phyloP scores from a whole-genome alignment of 2,329 filamentous ascomycete genomes.

The Penicillium corylophilum region DNA sequence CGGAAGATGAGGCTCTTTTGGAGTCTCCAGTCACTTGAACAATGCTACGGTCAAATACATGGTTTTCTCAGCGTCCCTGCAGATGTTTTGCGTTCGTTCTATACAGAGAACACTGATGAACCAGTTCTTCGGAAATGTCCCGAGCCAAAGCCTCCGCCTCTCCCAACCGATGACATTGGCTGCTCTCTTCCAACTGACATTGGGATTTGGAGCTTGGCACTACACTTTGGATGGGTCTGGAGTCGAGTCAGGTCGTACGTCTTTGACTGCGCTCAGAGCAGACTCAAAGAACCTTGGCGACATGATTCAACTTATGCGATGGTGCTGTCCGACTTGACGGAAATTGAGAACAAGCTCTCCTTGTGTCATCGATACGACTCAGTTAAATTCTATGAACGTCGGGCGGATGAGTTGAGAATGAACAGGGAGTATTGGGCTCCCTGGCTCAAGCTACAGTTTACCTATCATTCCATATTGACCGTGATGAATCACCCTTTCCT shows the following conservation, averaged over 20 bases:
- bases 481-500: constrained; percentile 56
- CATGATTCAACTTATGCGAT: constrained; percentile 54
- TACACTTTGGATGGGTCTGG: constrained; percentile 55
- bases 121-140: constrained; percentile 23
- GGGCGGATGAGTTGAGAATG: constrained; percentile 46
- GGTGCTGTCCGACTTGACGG: constrained; percentile 53
- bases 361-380: constrained; percentile 55
- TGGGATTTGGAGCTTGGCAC: constrained; percentile 53
- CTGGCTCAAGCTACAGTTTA: constrained; percentile 56
- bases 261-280: constrained; percentile 49
- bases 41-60: constrained; percentile 51
- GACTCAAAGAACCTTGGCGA: constrained; percentile 52
- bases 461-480: constrained; percentile 53
- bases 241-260: constrained; percentile 48
- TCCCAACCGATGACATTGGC: constrained; percentile 49
- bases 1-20: constrained; percentile 54
- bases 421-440: constrained; percentile 53
- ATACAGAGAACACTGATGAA: constrained; percentile 20
- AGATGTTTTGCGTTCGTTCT: constrained; percentile 43
- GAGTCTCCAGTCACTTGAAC: constrained; percentile 53
- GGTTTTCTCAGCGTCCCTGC: constrained; percentile 45
- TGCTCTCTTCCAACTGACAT: constrained; percentile 42
- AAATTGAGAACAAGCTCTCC: constrained; percentile 47
- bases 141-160: constrained; percentile 41
- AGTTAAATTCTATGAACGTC: constrained; percentile 54